Base-by-base conservation (phyloP, 768 basidiomycete species). In the Mycena maculata region DNA sequence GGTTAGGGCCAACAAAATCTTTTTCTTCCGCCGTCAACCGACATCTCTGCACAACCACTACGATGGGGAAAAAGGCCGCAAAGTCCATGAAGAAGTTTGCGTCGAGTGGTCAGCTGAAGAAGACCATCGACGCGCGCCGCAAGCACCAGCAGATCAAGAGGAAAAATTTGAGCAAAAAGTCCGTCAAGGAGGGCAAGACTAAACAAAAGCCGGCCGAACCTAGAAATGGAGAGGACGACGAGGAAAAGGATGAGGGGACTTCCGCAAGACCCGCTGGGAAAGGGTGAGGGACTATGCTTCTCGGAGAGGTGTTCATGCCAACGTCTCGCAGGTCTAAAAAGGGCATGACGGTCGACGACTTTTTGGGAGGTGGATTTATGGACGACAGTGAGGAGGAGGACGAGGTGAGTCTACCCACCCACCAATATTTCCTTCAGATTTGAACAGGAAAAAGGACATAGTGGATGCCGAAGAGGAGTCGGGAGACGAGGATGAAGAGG, bases 61-160 rank as follows among this genome's bases (percentile, higher is more conserved):
- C 39, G 25, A 85, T 84, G 84, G 83, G 80, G 13, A 83, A 80
- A 72, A 94, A 92, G 71, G 87, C 89, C 22, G 80, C 87, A 41
- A 96, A 96, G 79, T 88, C 93, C 0, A 92, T 92, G 13, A 90
- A 91, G 75, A 95, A 96, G 80, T 96, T 96, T 72, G 92, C 91
- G 11, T 84, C 93, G 4, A 94, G 92, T 64, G 96, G 96, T 1
- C 90, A 92, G 74, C 88, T 99, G 58, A 94, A 94, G 75, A 92
- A 93, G 70, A 88, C 89, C 22, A 98, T 99, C 55, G 86, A 94
- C 72, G 86, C 90, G 7, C 85, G 96, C n/a, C 87, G 90, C 63
- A 93, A 94, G 72, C 88, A 91, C 72, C 91, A 95, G 74, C 87
- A 93, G 74, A 81, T 88, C 67, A 86, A 88, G 73, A 92, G 91